Base-by-base conservation (phyloP, 176 grass and related monocot genomes). In the Oryza officinalis region DNA sequence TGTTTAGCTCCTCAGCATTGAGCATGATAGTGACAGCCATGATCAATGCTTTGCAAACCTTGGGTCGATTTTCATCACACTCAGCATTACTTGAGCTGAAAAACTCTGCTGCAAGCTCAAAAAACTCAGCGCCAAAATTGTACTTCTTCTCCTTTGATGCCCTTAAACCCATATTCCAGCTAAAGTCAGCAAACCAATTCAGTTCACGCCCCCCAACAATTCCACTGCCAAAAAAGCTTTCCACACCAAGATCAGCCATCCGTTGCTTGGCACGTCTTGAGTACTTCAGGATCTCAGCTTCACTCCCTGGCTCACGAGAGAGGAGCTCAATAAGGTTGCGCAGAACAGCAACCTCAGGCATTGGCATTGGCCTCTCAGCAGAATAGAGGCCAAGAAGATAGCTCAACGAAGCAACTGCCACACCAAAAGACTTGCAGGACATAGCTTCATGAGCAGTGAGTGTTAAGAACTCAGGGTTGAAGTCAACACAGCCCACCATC, bases 201-300 rank as follows among this genome's bases (percentile, higher is more conserved):
- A 88, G 80, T 81, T 98, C 93, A 43, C 91, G 91, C 31, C 59
- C 40, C 30, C 93, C 92, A 63, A 87, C 89, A 47, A 81, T 73
- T 28, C 90, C 95, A 49, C 77, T 91, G 76, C 95, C 92, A 74
- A 87, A 94, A 87, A 95, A 90, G 11, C 27, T 67, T 82, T 95
- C 89, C 37, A 86, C 43, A 13, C 89, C 95, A 74, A 90, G 78
- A 13, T 95, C 96, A 44, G 46, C 31, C 91, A 95, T 94, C 25
- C 83, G 82, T 72, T 76, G 67, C 74, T 84, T 80, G 77, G 91
- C 93, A 89, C 66, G 78, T 81, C 86, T 92, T 18, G 71, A 87
- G 65, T 98, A 93, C 60, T 90, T 98, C 52, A 98, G 80, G 79
- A 98, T 94, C 86, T 95, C 96, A 75, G 70, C 40, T 75, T 98